Evolutionary conservation across 371 early-diverging fungal genomes (phyloP).

Genomic region (Lichtheimia hyalospora): DNA sequence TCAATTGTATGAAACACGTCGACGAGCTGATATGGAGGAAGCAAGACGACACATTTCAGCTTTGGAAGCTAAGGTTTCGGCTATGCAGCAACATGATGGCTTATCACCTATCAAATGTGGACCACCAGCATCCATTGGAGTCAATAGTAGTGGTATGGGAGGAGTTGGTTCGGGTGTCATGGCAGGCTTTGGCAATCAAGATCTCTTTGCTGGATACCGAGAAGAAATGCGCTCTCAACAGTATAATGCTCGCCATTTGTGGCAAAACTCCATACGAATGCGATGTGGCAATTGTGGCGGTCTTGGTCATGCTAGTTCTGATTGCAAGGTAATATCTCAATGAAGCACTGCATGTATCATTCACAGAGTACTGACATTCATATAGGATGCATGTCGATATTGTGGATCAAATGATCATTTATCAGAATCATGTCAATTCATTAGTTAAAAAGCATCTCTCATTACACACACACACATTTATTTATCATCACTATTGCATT

Average conservation of each 20-base stretch:
- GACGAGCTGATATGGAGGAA: conserved; percentile 51
- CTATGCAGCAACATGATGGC: conserved; percentile 10
- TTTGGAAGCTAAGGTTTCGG: conserved; percentile 29
- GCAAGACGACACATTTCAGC: conserved; percentile 40
- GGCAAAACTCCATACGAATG: conserved; percentile 13
- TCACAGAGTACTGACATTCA: neutral
- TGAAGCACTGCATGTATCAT: neutral
- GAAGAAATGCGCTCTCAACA: conserved; percentile 21
- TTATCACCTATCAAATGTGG: neutral
- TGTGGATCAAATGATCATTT: conserved; percentile 22
- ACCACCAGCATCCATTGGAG: conserved; percentile 1
- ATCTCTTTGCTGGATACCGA: conserved; percentile 18
- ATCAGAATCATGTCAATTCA: conserved; percentile 21
- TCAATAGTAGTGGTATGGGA: conserved; percentile 6
- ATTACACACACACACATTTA: too few species aligned
- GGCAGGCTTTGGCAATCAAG: conserved; percentile 25
- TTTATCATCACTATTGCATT: too few species aligned
- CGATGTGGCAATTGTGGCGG: conserved; percentile 47
- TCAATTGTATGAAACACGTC: conserved; percentile 26
- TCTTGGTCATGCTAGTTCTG: conserved; percentile 38
- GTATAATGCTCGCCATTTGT: conserved; percentile 1
- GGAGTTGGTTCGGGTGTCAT: conserved; percentile 9
- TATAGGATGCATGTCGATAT: conserved; percentile 20
- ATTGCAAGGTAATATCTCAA: conserved; percentile 28
- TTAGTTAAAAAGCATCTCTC: neutral